Base-by-base conservation (phyloP, 2,329 filamentous ascomycete species). In the Colletotrichum tropicale region DNA sequence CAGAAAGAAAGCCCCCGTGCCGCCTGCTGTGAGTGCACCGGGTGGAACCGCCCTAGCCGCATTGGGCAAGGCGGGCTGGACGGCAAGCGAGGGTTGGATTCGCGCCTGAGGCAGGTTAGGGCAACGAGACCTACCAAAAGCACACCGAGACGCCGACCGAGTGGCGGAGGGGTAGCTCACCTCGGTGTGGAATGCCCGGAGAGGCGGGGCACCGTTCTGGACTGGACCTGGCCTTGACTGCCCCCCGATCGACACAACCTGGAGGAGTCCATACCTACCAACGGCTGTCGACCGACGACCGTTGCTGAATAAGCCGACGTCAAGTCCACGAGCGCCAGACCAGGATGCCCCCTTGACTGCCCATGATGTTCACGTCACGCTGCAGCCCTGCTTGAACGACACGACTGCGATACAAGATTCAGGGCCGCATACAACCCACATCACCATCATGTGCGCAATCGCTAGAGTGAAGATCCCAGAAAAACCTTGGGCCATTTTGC, bases 91-190 rank as follows among this genome's bases (percentile, higher is more conserved):
- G 81, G 80, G 81, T 80, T 80, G 30, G 32, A 79, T 71, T 78
- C 77, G 78, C 79, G 77, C 74, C 71, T 74, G 77, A 77, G 78
- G 77, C 73, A 81, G 79, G 79, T 86, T 86, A 86, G 85, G 85
- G 85, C 80, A 86, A 79, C 76, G 77, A 86, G 82, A 86, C 85
- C 85, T 86, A 86, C 78, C 66, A 75, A 34, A 73, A 5, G n/a
- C 21, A 30, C 16, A 52, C 36, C 26, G 16, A 18, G 10, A 6
- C 43, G 15, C 58, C 71, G 48, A 74, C 58, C n/a, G 69, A 18
- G 8, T 4, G 10, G 36, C n/a, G 36, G 16, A 34, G 26, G 43
- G 43, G 43, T 3, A n/a, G 12, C n/a, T 43, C 64, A 56, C 26
- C 28, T 34, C 32, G 69, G 73, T 71, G 73, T 58, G 62, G 36